phyloP scores from a whole-genome alignment of 768 basidiomycete species.

The Boletus insuetus region DNA sequence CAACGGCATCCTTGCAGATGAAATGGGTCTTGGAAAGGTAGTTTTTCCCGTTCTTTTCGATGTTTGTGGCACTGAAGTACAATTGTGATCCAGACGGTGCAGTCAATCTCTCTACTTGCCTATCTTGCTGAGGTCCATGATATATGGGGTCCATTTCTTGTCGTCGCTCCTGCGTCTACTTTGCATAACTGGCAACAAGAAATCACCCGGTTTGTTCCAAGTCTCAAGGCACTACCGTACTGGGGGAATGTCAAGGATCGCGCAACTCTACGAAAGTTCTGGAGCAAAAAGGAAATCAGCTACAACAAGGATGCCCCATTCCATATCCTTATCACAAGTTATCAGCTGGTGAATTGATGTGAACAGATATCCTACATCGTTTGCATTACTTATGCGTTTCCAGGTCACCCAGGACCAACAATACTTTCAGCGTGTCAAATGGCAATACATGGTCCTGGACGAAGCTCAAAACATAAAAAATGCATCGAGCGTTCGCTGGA shows the following conservation, averaged over 20 bases:
- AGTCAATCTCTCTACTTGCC: conserved; percentile 93
- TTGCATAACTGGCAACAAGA: conserved; percentile 99
- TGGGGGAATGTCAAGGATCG: conserved; percentile 99
- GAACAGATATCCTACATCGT: not conserved
- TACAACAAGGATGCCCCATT: conserved; percentile 95
- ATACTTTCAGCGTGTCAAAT: conserved; percentile 95
- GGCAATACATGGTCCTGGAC: conserved; percentile 99
- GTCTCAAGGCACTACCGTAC: conserved; percentile 92
- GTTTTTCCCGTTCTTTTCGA: conserved; percentile 4
- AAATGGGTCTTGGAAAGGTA: conserved; percentile 95
- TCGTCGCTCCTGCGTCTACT: conserved; percentile 95
- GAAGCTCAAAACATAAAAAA: conserved; percentile 99
- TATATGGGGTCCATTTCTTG: conserved; percentile 99
- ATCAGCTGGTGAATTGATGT: conserved; percentile 71
- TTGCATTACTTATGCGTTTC: conserved; percentile 3
- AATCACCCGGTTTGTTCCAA: conserved; percentile 91
- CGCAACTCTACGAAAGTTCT: conserved; percentile 90
- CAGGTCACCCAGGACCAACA: conserved; percentile 96
- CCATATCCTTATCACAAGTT: conserved; percentile 95
- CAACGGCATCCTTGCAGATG: conserved; percentile 98
- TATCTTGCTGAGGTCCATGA: conserved; percentile 97
- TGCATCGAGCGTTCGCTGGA: conserved; percentile 94
- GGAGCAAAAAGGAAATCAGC: conserved; percentile 96
- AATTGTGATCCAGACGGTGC: conserved; percentile 67
- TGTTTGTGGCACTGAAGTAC: not conserved